phyloP scores from a whole-genome alignment of 2,329 filamentous ascomycete genomes.

The Aspergillus oerlinghausenensis region DNA sequence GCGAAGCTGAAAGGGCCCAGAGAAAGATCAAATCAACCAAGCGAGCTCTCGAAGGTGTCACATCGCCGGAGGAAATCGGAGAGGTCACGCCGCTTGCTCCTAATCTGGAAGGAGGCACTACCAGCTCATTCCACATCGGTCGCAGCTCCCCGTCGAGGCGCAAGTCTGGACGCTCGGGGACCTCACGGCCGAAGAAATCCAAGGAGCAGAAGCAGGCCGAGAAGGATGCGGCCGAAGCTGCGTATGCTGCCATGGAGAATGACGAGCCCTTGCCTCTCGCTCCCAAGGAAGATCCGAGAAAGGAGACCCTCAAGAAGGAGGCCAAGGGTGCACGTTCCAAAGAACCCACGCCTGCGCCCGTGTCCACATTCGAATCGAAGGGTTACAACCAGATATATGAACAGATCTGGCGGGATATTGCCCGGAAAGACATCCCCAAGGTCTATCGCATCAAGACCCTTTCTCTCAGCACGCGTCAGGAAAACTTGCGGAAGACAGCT shows the following conservation, averaged over 20 bases:
- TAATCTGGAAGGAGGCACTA: slow-evolving; percentile 78
- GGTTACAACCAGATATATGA: slow-evolving; percentile 96
- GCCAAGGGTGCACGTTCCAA: slow-evolving; percentile 38
- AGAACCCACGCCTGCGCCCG: slow-evolving; percentile 45
- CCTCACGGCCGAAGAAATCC: slow-evolving; percentile 74
- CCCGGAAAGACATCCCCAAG: slow-evolving; percentile 89
- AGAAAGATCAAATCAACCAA: slow-evolving; percentile 92
- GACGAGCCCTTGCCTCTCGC: slow-evolving; percentile 47
- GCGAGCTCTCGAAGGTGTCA: slow-evolving; percentile 78
- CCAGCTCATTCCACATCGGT: slow-evolving; percentile 74
- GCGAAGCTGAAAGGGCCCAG: slow-evolving; percentile 82
- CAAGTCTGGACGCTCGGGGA: slow-evolving; percentile 50
- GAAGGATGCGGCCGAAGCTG: slow-evolving; percentile 75
- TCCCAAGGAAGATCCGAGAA: slow-evolving; percentile 53
- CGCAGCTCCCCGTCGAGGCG: slow-evolving; percentile 50
- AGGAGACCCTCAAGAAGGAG: slow-evolving; percentile 41
- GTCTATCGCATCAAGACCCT: slow-evolving; percentile 82
- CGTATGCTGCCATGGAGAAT: slow-evolving; percentile 64
- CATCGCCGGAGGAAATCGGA: slow-evolving; percentile 66
- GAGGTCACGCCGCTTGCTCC: slow-evolving; percentile 68
- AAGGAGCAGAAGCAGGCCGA: slow-evolving; percentile 67
- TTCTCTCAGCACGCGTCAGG: slow-evolving; percentile 79
- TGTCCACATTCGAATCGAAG: slow-evolving; percentile 74
- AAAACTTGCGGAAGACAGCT: slow-evolving; percentile 97
- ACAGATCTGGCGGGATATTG: slow-evolving; percentile 93